Percentiles rank a stretch among this genome's conserved stretches.
These are phyloP conservation scores for Halocafeteria seosinensis DNA, from an alignment of 108 stramenopile genomes.

Conservation along the genomic window DNA sequence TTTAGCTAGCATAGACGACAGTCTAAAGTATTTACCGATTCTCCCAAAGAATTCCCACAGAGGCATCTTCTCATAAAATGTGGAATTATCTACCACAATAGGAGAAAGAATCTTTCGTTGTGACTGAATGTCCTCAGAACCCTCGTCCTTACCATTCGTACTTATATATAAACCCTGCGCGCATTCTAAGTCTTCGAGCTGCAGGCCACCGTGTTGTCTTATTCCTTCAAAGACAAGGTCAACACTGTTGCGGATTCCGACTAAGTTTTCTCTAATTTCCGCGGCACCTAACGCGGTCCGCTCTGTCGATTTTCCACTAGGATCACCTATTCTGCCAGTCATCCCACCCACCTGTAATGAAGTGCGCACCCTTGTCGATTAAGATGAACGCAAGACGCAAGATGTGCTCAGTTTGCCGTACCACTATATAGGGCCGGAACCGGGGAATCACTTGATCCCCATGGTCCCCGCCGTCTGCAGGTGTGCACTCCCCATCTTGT, in stretches of 20 bases:
- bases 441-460: too few species aligned
- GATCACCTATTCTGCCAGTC: constrained; percentile 88
- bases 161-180: background rate
- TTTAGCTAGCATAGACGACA: constrained; percentile 83
- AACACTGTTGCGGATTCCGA: constrained; percentile 61
- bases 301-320: constrained; percentile 84
- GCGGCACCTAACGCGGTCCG: constrained; percentile 64
- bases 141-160: too few species aligned
- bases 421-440: too few species aligned
- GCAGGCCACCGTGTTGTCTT: constrained; percentile 25
- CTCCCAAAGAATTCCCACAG: constrained; percentile 69
- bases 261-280: constrained; percentile 50
- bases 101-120: too few species aligned
- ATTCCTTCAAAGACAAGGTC: constrained; percentile 47
- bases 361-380: background rate
- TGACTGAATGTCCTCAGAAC: too few species aligned
- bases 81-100: constrained; percentile 93
- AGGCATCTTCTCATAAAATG: constrained; percentile 48
- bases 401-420: constrained; percentile 69
- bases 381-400: constrained; percentile 26
- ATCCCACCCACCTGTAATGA: constrained; percentile 58
- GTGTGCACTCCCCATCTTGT: too few species aligned
- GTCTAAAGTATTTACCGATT: constrained; percentile 83
- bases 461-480: too few species aligned
- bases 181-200: background rate